A percentile compares a stretch with the other conserved stretches of the same genome.
Evolutionary conservation across 2,329 filamentous ascomycete genomes (phyloP).

Genomic region (Cladosporium sp.): DNA sequence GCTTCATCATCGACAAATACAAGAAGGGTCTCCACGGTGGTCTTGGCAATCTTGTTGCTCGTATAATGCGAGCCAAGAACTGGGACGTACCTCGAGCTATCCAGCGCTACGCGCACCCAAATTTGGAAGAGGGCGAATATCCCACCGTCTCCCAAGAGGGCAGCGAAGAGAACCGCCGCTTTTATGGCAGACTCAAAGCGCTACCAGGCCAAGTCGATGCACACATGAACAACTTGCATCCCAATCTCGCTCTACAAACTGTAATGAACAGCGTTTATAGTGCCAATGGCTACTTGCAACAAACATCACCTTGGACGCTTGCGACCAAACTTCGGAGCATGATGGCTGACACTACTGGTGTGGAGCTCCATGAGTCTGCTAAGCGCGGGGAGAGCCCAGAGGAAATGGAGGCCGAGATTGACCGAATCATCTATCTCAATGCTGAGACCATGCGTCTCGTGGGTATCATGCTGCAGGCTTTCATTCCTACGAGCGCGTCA

Average conservation of each 20-base stretch:
- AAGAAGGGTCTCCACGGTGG: constrained; percentile 72
- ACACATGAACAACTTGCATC: constrained; percentile 61
- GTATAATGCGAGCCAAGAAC: constrained; percentile 53
- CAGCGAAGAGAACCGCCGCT: neutral
- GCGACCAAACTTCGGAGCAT: constrained; percentile 32
- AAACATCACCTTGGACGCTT: constrained; percentile 65
- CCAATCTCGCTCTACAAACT: constrained; percentile 60
- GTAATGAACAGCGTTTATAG: constrained; percentile 61
- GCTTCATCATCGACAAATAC: constrained; percentile 69
- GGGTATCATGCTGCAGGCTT: constrained; percentile 83
- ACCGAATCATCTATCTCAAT: constrained; percentile 63
- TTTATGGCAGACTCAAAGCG: constrained; percentile 18
- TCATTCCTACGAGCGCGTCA: constrained; percentile 75
- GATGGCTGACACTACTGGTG: constrained; percentile 26
- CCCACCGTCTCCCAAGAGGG: constrained; percentile 12
- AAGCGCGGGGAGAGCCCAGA: constrained; percentile 21
- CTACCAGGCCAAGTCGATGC: constrained; percentile 42
- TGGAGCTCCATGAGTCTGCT: constrained; percentile 24
- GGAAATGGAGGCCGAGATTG: constrained; percentile 40
- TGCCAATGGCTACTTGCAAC: constrained; percentile 65
- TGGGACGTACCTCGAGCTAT: constrained; percentile 53
- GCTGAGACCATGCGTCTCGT: constrained; percentile 74
- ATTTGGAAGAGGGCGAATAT: constrained; percentile 5
- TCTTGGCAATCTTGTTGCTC: constrained; percentile 73
- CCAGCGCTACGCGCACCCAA: constrained; percentile 23